Conservation (phyloP, 768 basidiomycete genomes). For the Antrodiella citrinella region DNA sequence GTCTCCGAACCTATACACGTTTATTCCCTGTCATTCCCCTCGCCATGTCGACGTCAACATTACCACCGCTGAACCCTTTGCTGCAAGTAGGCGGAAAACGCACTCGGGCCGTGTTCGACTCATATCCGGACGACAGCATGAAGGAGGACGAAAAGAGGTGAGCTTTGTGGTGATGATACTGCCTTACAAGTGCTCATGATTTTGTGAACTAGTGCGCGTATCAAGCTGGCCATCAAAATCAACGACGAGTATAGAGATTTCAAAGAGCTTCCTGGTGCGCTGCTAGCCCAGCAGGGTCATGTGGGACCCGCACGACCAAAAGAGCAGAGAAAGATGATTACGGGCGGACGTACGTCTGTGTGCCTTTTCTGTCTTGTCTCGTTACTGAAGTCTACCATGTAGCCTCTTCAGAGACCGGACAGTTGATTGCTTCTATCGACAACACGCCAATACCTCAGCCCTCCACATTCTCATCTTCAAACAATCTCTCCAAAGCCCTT, state of each 20-base stretch:
- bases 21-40: background rate
- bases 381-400: conserved; percentile 8
- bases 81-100: conserved; percentile 60
- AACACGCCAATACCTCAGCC: conserved; percentile 57
- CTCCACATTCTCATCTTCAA: conserved; percentile 60
- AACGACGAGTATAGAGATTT: conserved; percentile 84
- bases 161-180: conserved; percentile 9
- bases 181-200: background rate
- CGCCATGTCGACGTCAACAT: conserved; percentile 31
- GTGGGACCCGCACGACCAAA: conserved; percentile 75
- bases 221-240: conserved; percentile 78
- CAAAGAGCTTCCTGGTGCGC: conserved; percentile 73
- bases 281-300: conserved; percentile 73
- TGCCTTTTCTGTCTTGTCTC: background rate
- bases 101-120: conserved; percentile 62
- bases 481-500: conserved; percentile 80
- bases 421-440: conserved; percentile 70
- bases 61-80: conserved; percentile 62
- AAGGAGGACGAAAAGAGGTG: conserved; percentile 70
- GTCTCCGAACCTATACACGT: background rate
- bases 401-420: conserved; percentile 42
- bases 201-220: conserved; percentile 41
- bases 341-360: conserved; percentile 52
- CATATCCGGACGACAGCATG: conserved; percentile 50
- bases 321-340: conserved; percentile 56